Conservation (phyloP, 2,329 filamentous ascomycete genomes). For the Claviceps sorghi region DNA sequence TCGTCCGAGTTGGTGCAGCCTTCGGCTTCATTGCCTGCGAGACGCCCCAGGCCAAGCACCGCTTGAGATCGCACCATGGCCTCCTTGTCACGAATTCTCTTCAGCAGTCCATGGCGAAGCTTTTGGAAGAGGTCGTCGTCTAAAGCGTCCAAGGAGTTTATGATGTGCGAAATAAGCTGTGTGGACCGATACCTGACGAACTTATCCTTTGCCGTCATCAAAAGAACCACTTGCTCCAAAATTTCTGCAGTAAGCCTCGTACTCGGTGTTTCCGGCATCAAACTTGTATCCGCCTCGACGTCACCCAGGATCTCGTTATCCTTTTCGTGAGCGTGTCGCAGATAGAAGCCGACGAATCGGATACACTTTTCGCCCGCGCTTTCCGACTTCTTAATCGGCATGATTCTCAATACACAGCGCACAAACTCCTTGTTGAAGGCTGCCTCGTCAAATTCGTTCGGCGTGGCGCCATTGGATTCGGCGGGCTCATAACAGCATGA, state of each 20-base stretch:
- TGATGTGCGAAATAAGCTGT: conserved; percentile 77
- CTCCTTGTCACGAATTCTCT: conserved; percentile 86
- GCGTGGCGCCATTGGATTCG: conserved; percentile 33
- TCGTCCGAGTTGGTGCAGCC: conserved; percentile 56
- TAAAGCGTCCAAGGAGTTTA: conserved; percentile 83
- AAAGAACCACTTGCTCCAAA: conserved; percentile 56
- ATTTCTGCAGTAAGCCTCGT: conserved; percentile 63
- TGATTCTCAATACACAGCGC: conserved; percentile 65
- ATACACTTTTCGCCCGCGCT: conserved; percentile 72
- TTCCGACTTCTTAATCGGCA: conserved; percentile 87
- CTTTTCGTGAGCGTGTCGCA: conserved; percentile 57
- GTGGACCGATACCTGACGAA: conserved; percentile 79
- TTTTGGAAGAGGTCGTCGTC: conserved; percentile 84
- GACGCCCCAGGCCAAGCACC: conserved; percentile 71
- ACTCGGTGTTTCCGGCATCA: conserved; percentile 69
- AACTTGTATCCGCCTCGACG: conserved; percentile 52
- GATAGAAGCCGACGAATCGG: conserved; percentile 74
- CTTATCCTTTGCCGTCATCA: conserved; percentile 84
- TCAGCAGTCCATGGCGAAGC: conserved; percentile 63
- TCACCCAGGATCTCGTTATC: conserved; percentile 54
- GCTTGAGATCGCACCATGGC: conserved; percentile 84
- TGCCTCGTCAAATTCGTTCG: conserved; percentile 62
- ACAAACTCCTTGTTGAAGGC: conserved; percentile 80
- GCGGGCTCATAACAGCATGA: conserved; percentile 55
- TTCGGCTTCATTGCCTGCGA: conserved; percentile 65